Percentiles rank a stretch among this genome's conserved stretches.
Conservation (phyloP, 306 rosid genomes). For the Trichosanthes truncata region DNA sequence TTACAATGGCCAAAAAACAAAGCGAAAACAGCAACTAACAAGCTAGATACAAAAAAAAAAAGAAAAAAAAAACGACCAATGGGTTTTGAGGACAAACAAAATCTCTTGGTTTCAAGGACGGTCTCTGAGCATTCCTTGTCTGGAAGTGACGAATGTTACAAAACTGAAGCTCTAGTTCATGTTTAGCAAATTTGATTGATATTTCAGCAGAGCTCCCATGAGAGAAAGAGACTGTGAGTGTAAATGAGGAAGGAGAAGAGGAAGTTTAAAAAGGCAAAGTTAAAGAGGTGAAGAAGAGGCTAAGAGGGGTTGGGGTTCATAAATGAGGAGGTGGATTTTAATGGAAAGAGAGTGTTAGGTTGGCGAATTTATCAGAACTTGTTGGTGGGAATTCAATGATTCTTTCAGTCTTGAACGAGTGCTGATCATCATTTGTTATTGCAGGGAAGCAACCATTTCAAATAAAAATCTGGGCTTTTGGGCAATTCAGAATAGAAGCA, state of each 20-base stretch:
- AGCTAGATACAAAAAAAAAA: neutral
- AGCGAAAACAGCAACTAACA: constrained; percentile 8
- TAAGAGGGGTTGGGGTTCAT: constrained; percentile 29
- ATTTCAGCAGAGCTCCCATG: neutral
- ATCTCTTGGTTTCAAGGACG: constrained; percentile 16
- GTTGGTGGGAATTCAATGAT: constrained; percentile 69
- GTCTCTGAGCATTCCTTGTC: constrained; percentile 44
- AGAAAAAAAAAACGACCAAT: neutral
- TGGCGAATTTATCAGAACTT: constrained; percentile 44
- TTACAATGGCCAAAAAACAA: neutral
- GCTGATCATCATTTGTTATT: constrained; percentile 7
- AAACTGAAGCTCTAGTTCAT: constrained; percentile 24
- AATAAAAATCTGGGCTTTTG: constrained; percentile 6
- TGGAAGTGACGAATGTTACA: constrained; percentile 23
- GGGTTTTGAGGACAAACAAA: constrained; percentile 10
- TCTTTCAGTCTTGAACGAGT: constrained; percentile 17
- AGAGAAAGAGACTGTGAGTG: neutral
- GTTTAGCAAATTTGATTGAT: constrained; percentile 16
- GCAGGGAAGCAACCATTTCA: neutral
- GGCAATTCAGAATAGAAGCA: neutral
- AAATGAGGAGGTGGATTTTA: constrained; percentile 29
- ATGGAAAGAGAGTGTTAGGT: constrained; percentile 21
- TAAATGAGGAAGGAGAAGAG: neutral
- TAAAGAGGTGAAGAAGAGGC: constrained; percentile 3
- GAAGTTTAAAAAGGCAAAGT: neutral